These are phyloP conservation scores for Talaromyces trachyspermus DNA, from an alignment of 495 filamentous ascomycete genomes.

Conservation along the genomic window DNA sequence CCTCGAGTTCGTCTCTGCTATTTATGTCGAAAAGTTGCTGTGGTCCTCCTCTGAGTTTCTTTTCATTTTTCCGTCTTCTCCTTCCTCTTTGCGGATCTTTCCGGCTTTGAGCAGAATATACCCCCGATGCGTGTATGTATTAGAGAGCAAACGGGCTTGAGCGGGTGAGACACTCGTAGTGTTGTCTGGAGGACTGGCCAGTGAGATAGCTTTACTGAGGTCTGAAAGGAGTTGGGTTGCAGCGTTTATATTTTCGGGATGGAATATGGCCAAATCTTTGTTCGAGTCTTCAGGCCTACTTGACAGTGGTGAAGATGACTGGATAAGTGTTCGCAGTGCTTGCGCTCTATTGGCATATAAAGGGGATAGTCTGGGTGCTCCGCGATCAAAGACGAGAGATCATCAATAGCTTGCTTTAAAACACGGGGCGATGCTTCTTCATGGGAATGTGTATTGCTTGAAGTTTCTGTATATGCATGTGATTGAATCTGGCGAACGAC, in stretches of 20 bases:
- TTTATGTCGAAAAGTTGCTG: constrained; percentile 16
- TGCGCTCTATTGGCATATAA: constrained; percentile 75
- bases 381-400: constrained; percentile 47
- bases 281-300: constrained; percentile 8
- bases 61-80: background rate
- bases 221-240: constrained; percentile 47
- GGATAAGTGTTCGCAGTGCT: constrained; percentile 46
- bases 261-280: constrained; percentile 14
- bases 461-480: background rate
- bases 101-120: constrained; percentile 60
- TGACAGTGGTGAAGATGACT: constrained; percentile 8
- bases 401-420: constrained; percentile 24
- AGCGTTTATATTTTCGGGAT: constrained; percentile 11
- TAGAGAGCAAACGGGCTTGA: constrained; percentile 56
- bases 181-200: constrained; percentile 51
- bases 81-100: constrained; percentile 31
- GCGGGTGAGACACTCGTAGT: constrained; percentile 47
- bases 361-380: constrained; percentile 62
- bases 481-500: background rate
- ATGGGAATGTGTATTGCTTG: background rate
- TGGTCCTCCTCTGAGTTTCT: constrained; percentile 1
- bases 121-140: constrained; percentile 70
- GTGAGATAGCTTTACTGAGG: constrained; percentile 56
- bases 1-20: constrained; percentile 53
- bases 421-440: background rate